Evolutionary conservation across 345 rosid genomes (phyloP).

Genomic region (Cardiospermum halicacabum): DNA sequence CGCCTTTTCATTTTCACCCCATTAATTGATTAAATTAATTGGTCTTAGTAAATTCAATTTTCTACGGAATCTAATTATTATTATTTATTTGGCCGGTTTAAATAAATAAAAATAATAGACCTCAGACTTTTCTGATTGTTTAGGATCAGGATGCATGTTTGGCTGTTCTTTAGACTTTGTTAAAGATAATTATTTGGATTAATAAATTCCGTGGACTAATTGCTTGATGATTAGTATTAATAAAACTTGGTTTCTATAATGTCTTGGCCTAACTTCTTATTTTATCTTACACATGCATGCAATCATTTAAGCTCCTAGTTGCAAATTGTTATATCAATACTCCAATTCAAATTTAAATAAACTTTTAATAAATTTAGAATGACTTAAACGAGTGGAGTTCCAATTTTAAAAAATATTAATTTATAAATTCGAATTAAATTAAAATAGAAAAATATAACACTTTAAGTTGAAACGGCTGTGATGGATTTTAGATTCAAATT

Average conservation of each 20-base stretch:
- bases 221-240: neutral
- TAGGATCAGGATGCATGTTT: neutral
- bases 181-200: neutral
- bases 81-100: neutral
- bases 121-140: neutral
- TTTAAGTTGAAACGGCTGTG: too few species aligned
- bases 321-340: neutral
- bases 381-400: too few species aligned
- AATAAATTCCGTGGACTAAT: conserved; percentile 8
- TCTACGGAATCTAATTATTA: neutral
- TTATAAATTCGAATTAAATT: too few species aligned
- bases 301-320: neutral
- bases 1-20: too few species aligned
- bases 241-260: neutral
- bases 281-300: neutral
- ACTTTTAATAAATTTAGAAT: too few species aligned
- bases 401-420: too few species aligned
- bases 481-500: too few species aligned
- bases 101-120: too few species aligned
- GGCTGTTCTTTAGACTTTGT: neutral
- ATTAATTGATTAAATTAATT: too few species aligned
- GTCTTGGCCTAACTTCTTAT: neutral
- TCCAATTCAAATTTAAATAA: too few species aligned
- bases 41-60: neutral
- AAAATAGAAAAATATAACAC: too few species aligned